phyloP scores from a whole-genome alignment of 768 basidiomycete genomes.

The Suillus ampliporus region DNA sequence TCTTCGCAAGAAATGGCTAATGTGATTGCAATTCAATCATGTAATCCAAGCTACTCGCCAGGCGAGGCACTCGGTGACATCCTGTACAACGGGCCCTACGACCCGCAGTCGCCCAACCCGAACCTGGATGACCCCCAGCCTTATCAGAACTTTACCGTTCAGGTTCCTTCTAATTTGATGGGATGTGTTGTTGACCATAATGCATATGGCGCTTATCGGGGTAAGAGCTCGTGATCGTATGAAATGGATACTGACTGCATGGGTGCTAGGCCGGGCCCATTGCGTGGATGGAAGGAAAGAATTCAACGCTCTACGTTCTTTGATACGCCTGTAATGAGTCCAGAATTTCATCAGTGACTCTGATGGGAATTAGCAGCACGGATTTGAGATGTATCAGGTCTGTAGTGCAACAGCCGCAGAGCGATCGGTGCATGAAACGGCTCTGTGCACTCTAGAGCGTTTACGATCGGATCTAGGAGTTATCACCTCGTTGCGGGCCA shows the following conservation, averaged over 20 bases:
- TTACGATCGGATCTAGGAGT: background rate
- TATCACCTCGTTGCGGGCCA: too few species aligned
- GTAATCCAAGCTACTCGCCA: background rate
- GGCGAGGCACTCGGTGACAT: slow-evolving; percentile 16
- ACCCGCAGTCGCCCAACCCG: background rate
- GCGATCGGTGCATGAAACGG: background rate
- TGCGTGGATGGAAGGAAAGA: background rate
- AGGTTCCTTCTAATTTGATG: background rate
- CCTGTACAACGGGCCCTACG: slow-evolving; percentile 11
- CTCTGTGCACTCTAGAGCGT: background rate
- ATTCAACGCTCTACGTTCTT: background rate
- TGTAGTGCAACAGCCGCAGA: background rate
- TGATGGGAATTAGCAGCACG: background rate
- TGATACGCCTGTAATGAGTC: background rate
- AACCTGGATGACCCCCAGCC: background rate
- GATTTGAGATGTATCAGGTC: background rate
- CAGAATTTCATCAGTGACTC: background rate
- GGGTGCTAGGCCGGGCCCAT: background rate
- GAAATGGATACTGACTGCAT: background rate
- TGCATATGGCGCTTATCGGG: background rate
- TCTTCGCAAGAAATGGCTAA: slow-evolving; percentile 10
- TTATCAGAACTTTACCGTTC: slow-evolving; percentile 10
- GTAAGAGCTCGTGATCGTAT: slow-evolving; percentile 11
- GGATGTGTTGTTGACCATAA: slow-evolving; percentile 8
- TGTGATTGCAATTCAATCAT: slow-evolving; percentile 10